phyloP scores from a whole-genome alignment of 352 stramenopile species.

The Globisporangium cylindrosporum region DNA sequence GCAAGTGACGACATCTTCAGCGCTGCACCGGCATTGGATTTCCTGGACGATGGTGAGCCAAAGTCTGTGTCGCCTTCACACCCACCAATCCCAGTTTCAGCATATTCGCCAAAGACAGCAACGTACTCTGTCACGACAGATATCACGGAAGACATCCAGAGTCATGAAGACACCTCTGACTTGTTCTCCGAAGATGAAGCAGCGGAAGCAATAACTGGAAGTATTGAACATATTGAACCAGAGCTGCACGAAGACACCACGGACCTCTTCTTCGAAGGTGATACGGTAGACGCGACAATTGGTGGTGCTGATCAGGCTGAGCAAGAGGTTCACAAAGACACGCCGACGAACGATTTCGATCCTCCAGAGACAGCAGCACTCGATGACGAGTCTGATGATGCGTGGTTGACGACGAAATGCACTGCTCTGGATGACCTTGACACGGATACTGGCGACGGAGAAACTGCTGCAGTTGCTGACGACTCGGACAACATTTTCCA shows the following conservation, averaged over 20 bases:
- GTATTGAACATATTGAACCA: not conserved
- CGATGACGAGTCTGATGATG: conserved; percentile 5
- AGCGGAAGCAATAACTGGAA: not conserved
- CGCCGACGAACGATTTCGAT: not conserved
- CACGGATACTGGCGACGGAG: not conserved
- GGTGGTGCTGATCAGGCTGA: not conserved
- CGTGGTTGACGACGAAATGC: conserved; percentile 10
- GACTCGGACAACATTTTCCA: not conserved
- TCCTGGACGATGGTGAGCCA: not conserved
- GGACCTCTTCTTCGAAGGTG: not conserved
- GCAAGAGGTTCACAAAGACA: not conserved
- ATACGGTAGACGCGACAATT: not conserved
- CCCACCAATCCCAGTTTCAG: not conserved
- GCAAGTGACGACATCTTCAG: not conserved
- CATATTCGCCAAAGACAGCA: conserved; percentile 7
- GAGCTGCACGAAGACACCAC: not conserved
- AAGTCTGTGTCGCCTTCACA: not conserved
- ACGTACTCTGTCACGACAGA: conserved; percentile 27
- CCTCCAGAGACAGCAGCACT: not conserved
- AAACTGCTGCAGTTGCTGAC: not conserved
- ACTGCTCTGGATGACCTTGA: not conserved
- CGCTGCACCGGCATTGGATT: conserved; percentile 1
- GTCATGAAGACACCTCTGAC: conserved; percentile 10
- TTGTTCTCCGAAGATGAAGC: not conserved
- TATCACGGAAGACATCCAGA: conserved; percentile 52